Evolutionary conservation across 352 stramenopile species (phyloP).

Genomic region (Phytophthora foliorum): DNA sequence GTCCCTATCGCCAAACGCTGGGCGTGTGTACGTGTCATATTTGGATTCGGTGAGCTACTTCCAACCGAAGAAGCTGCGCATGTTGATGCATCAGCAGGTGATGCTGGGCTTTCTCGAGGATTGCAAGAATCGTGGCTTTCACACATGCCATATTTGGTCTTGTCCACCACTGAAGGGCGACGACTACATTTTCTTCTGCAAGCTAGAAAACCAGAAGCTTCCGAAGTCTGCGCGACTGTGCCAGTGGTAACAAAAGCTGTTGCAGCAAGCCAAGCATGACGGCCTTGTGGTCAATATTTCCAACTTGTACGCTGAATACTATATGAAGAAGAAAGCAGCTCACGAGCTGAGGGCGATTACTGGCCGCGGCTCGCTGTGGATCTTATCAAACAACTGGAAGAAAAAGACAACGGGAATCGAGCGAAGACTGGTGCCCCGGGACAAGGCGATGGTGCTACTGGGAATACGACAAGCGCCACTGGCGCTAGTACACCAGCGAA

Average conservation of each 20-base stretch:
- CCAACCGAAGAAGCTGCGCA: slow-evolving; percentile 89
- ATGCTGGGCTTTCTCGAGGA: slow-evolving; percentile 91
- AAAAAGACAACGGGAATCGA: slow-evolving; percentile 78
- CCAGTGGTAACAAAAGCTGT: slow-evolving; percentile 89
- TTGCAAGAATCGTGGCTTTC: slow-evolving; percentile 88
- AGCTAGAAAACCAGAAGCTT: slow-evolving; percentile 92
- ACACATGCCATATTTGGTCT: slow-evolving; percentile 93
- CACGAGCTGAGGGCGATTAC: slow-evolving; percentile 98
- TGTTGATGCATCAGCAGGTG: slow-evolving; percentile 90
- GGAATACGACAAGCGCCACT: slow-evolving; percentile 11
- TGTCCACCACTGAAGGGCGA: slow-evolving; percentile 89
- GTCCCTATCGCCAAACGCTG: slow-evolving; percentile 78
- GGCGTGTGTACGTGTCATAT: slow-evolving; percentile 91
- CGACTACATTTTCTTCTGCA: slow-evolving; percentile 93
- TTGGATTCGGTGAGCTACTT: slow-evolving; percentile 93
- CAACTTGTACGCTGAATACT: slow-evolving; percentile 90
- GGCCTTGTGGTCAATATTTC: slow-evolving; percentile 84
- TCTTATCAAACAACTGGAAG: slow-evolving; percentile 98
- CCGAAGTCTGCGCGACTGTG: slow-evolving; percentile 88
- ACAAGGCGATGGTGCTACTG: slow-evolving; percentile 10
- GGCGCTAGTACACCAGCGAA: slow-evolving; percentile 21
- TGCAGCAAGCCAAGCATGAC: slow-evolving; percentile 85
- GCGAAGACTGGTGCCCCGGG: slow-evolving; percentile 38
- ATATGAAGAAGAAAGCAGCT: slow-evolving; percentile 88
- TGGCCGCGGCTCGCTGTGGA: slow-evolving; percentile 98